Base-by-base conservation (phyloP, 139 green algal species). In the Dunaliella sp. region DNA sequence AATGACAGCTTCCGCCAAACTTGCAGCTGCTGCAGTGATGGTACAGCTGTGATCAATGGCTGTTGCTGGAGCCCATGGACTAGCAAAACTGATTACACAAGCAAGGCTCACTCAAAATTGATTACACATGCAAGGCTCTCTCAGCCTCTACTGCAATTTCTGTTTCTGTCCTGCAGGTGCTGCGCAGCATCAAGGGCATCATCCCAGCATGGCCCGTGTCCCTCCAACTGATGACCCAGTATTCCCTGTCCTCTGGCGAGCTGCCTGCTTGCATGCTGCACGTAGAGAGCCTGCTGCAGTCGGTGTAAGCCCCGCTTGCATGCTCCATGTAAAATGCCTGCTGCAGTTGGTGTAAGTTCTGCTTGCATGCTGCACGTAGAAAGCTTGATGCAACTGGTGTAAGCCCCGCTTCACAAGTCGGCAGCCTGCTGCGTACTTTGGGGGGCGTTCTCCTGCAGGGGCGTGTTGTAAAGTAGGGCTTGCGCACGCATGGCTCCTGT, bases 181-280 rank as follows among this genome's bases (percentile, higher is more conserved):
- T 87, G 38, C 87, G 90, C 7, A 72, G 74, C 37, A 80, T 85
- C 78, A 87, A 89, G n/a, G 93, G 94, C 34, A 87, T 86, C 3
- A 87, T 93, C 48, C 94, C 94, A 3, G 84, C 84, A 81, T 95
- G 91, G 90, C 94, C 94, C 28, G 86, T 73, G 0, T 89, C 89
- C 82, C 89, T 96, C 76, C 80, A 83, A 38, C 76, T 85, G 33
- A 88, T 91, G 88, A 91, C 78, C 3, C 81, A 86, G 48, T 91
- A 89, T 57, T 34, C 81, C 31, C 37, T 72, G 31, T n/a, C 28
- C 1, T 38, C 26, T 21, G 81, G 82, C 36, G 84, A 88, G 58
- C 81, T 90, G 84, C 75, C 84, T 22, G 81, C 87, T 22, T 90
- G 87, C 84, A 78, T 90, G 12, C 38, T 80, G 38, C 87, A 90